These are phyloP conservation scores for Fraxinus excelsior DNA, from an alignment of 257 asterid species.

Conservation along the genomic window DNA sequence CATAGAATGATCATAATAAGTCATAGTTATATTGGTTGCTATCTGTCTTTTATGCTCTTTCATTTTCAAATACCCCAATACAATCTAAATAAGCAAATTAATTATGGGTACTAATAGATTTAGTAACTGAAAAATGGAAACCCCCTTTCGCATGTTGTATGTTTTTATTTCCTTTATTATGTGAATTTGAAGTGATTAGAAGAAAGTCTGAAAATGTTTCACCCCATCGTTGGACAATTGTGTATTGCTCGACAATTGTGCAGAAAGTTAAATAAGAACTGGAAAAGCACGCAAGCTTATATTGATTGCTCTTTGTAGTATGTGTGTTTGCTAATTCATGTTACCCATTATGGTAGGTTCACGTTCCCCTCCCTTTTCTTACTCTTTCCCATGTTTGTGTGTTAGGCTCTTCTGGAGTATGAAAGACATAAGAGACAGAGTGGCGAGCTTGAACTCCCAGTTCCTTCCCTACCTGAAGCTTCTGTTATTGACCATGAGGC, in stretches of 20 bases:
- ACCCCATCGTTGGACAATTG: not conserved
- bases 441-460: conserved; percentile 53
- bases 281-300: not conserved
- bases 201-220: not conserved
- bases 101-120: no score
- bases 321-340: not conserved
- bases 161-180: not conserved
- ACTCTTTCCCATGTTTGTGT: conserved; percentile 12
- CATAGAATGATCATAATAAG: no score
- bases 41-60: no score
- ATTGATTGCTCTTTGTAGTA: not conserved
- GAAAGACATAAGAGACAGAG: conserved; percentile 53
- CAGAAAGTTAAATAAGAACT: not conserved
- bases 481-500: conserved; percentile 54
- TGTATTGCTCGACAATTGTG: not conserved
- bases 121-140: no score
- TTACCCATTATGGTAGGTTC: not conserved
- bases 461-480: conserved; percentile 40
- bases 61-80: no score
- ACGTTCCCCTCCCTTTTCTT: not conserved
- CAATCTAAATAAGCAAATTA: no score
- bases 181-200: not conserved
- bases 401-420: conserved; percentile 59
- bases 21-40: no score
- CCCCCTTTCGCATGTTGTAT: no score